Percentiles rank a stretch among this genome's conserved stretches.
Conservation (phyloP, 2,329 filamentous ascomycete genomes). For the Penicillium psychrosexuale region DNA sequence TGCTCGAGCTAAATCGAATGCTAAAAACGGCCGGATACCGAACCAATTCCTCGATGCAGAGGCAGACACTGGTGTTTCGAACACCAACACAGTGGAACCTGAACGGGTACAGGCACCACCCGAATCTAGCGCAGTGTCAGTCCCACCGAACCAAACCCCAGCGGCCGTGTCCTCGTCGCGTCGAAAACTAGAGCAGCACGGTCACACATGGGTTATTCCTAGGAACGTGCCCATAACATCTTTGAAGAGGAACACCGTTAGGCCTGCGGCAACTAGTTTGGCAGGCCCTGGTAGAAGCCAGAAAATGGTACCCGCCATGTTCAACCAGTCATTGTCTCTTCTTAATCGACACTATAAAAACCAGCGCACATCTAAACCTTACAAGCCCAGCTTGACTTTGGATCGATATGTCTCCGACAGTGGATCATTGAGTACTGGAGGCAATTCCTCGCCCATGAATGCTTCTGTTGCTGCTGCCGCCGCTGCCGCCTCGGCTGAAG, state of each 20-base stretch:
- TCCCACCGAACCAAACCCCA: background rate
- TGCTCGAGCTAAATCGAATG: conserved; percentile 4
- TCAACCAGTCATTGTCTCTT: conserved; percentile 34
- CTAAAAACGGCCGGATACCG: background rate
- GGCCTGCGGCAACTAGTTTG: conserved; percentile 37
- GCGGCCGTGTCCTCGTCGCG: background rate
- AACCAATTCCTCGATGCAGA: background rate
- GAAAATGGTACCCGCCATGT: conserved; percentile 20
- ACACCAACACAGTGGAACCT: conserved; percentile 3
- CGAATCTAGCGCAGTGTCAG: background rate
- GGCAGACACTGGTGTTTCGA: background rate
- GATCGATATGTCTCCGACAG: conserved; percentile 36
- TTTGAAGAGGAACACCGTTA: conserved; percentile 32
- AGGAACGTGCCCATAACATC: conserved; percentile 37
- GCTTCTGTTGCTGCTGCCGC: background rate
- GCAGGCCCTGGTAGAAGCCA: conserved; percentile 15
- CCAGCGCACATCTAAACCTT: conserved; percentile 13
- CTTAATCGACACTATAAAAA: conserved; percentile 31
- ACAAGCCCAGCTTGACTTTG: conserved; percentile 30
- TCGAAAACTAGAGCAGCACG: conserved; percentile 18
- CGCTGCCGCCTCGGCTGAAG: background rate
- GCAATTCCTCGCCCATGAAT: conserved; percentile 1
- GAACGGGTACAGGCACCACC: conserved; percentile 3
- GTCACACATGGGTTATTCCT: conserved; percentile 35
- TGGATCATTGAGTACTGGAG: background rate